phyloP scores from a whole-genome alignment of 1,284 basidiomycete genomes.

The Boletus sp. region DNA sequence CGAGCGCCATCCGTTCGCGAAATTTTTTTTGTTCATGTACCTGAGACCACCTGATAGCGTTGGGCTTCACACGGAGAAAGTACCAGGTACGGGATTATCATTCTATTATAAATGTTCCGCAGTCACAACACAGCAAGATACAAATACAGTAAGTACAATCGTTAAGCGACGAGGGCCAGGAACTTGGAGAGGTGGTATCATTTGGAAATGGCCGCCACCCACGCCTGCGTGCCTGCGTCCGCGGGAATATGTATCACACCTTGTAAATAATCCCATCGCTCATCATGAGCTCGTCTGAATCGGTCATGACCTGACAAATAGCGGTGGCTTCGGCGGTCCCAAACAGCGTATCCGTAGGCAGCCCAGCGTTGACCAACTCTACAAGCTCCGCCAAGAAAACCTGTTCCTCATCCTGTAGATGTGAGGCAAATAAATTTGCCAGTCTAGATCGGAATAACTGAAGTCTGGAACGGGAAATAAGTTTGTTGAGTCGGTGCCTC shows the following conservation, averaged over 20 bases:
- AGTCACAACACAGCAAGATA: background rate
- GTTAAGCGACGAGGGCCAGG: background rate
- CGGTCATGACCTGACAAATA: conserved; percentile 76
- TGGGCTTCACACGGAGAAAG: no score
- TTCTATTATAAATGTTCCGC: background rate
- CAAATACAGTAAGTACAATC: background rate
- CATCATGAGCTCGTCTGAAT: conserved; percentile 85
- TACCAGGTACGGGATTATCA: no score
- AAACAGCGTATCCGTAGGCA: conserved; percentile 68
- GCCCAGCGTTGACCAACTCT: conserved; percentile 74
- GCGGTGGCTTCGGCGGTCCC: conserved; percentile 76
- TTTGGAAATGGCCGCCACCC: background rate
- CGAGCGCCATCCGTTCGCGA: no score
- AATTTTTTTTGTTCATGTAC: no score
- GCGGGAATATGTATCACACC: conserved; percentile 42
- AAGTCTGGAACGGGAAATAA: conserved; percentile 42
- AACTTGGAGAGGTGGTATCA: background rate
- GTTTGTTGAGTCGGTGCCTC: conserved; percentile 4
- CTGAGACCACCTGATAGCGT: no score
- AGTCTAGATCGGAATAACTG: conserved; percentile 76
- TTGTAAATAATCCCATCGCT: conserved; percentile 77
- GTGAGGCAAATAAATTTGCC: conserved; percentile 65
- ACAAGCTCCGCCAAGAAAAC: conserved; percentile 71
- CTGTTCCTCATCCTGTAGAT: conserved; percentile 72
- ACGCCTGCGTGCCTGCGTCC: background rate